Evolutionary conservation across 768 basidiomycete genomes (phyloP), one percentile per base, ranked within the genome.

Genomic region (Trametopsis cervina): DNA sequence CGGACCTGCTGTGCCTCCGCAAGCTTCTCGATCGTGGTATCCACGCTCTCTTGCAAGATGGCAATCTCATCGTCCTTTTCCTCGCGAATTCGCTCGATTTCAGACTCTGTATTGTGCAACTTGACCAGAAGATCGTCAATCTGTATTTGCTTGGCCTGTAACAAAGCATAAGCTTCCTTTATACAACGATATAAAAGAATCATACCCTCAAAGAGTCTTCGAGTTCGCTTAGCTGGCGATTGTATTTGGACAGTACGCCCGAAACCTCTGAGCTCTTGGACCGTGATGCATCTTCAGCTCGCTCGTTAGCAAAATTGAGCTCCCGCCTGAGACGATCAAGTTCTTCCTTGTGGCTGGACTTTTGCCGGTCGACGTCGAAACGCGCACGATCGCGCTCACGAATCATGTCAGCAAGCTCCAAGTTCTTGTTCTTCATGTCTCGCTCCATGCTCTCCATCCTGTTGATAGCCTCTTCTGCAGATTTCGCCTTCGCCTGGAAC

Each of bases 371-470:
- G 20, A 97, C 71, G 55, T 99, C 96, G 60, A 96, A 98, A 38
- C 96, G 75, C 27, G 95, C 93, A 47, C 94, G 77, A 62, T 99
- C 96, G 26, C 96, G 82, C 66, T 99, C 96, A 40, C 95, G 80
- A 57, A 99, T 86, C 96, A 99, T 99, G 63, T 98, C 96, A 20
- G 96, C 96, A 17, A 99, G 72, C 65, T 98, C 96, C 47, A 99
- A 67, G 62, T 97, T 99, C 78, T 99, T 99, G n/a, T 89, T 76
- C 69, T 98, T 99, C 57, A 98, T 72, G 63, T 99, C 96, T 26
- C 93, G 76, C 63, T 99, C 96, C 93, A 98, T 98, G 49, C 94
- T 76, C 66, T 98, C 96, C 93, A 99, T 97, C 56, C 84, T 84
- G 65, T 99, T 95, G 39, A 98, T 86, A 23, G 94, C 89, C 66